Conservation (phyloP, 208 protist genomes). For the Crithidia thermophila region DNA sequence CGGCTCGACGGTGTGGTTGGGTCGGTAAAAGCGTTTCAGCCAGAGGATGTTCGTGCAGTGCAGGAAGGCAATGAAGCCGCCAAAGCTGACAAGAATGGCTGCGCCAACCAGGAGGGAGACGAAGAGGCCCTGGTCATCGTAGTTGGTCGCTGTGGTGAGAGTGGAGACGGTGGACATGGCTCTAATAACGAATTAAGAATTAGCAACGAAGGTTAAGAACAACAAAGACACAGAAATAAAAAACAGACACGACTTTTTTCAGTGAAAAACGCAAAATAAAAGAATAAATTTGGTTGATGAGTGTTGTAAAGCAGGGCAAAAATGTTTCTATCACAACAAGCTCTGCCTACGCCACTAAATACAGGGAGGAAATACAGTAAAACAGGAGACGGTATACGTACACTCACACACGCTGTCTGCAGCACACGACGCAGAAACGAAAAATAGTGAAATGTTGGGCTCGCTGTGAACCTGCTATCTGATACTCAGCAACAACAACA, state of each 20-base stretch:
- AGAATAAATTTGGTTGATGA: too few species aligned
- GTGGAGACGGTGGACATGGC: slow-evolving; percentile 12
- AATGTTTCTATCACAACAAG: too few species aligned
- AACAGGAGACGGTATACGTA: too few species aligned
- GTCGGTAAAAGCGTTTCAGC: slow-evolving; percentile 76
- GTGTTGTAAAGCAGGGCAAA: too few species aligned
- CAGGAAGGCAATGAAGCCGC: slow-evolving; percentile 41
- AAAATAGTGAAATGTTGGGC: too few species aligned
- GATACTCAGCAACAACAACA: slow-evolving; percentile 4
- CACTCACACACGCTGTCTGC: too few species aligned
- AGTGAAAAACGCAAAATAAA: too few species aligned
- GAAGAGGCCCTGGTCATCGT: slow-evolving; percentile 84
- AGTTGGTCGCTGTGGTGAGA: slow-evolving; percentile 35
- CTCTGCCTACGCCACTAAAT: too few species aligned
- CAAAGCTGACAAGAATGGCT: slow-evolving; percentile 38
- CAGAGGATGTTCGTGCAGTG: slow-evolving; percentile 49
- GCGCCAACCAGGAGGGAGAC: slow-evolving; percentile 53
- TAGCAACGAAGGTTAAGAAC: slow-evolving; percentile 1
- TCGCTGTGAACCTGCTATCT: too few species aligned
- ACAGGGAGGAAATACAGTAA: too few species aligned
- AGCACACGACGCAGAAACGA: too few species aligned
- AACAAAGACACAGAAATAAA: slow-evolving; percentile 9
- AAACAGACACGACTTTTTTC: slow-evolving; percentile 12
- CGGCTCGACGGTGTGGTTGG: slow-evolving; percentile 75
- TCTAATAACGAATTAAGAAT: slow-evolving; percentile 11